Evolutionary conservation across 768 basidiomycete genomes (phyloP), one percentile per base, ranked within the genome.

Genomic region (Lactarius sp.): DNA sequence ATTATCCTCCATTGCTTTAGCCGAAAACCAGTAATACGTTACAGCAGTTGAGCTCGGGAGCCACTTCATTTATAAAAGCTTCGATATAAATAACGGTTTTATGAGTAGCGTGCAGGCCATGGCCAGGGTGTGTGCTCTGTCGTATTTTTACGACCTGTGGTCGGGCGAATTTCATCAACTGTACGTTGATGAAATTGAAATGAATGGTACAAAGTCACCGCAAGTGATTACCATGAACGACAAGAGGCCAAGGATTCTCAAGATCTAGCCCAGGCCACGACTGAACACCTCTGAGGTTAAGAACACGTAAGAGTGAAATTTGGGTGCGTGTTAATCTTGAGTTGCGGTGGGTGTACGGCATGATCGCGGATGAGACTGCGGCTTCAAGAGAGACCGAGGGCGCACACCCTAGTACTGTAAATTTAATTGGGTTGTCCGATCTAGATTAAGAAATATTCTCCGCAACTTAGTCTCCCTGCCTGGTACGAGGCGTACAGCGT

Each of bases 31-130:
- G 18, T n/a, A 37, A 41, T 13, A 22, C 36, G 39, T 54, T 55
- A 20, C 20, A 41, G 59, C 41, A 65, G 54, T 56, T 60, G 64
- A 65, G 64, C 34, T 55, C 64, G 58, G 53, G 47, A 51, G 52
- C 14, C 18, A n/a, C 8, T 6, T 50, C 46, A 56, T 61, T 61
- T 55, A 31, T 49, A n/a, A 13, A 22, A 14, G 46, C 33, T 56
- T 47, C 20, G 34, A 36, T 59, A 39, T 36, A 18, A 51, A 37
- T 36, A 37, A 59, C 22, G 37, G 22, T 16, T 39, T 6, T 22
- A 46, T 33, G 33, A 60, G 14, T 16, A 47, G 46, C 42, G 7
- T 44, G 10, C 46, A 47, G 18, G 46, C n/a, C 6, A 27, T 47
- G 56, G 12, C 34, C 56, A 44, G 42, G 42, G 42, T 18, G 20